Conservation (phyloP, 2,329 filamentous ascomycete species). For the Aspergillus costaricaensis region DNA sequence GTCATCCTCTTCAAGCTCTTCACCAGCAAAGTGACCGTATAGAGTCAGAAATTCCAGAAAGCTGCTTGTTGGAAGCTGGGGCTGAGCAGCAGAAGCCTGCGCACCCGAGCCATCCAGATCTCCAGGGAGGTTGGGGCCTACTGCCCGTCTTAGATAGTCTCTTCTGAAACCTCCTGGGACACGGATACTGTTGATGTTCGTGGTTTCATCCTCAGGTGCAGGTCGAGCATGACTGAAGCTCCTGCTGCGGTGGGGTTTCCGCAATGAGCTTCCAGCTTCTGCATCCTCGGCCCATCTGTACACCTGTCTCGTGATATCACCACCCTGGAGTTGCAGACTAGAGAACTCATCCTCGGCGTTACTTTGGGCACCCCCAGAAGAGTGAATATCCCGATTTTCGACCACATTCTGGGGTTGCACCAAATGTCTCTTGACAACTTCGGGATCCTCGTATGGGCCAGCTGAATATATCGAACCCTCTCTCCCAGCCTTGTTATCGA, state of each 20-base stretch:
- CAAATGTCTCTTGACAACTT: constrained; percentile 86
- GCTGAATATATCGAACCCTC: constrained; percentile 48
- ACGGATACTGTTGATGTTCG: constrained; percentile 88
- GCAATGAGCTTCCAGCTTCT: constrained; percentile 61
- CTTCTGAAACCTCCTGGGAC: constrained; percentile 91
- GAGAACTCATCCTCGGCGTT: constrained; percentile 80
- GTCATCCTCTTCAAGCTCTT: constrained; percentile 94
- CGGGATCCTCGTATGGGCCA: constrained; percentile 79
- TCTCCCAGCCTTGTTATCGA: constrained; percentile 66
- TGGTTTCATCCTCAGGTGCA: constrained; percentile 74
- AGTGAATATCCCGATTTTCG: constrained; percentile 34
- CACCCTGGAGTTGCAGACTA: constrained; percentile 87
- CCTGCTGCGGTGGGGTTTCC: constrained; percentile 73
- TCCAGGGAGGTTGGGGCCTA: constrained; percentile 47
- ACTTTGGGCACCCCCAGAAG: constrained; percentile 38
- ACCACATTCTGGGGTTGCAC: constrained; percentile 64
- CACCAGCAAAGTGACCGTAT: constrained; percentile 96
- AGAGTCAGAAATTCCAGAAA: constrained; percentile 95
- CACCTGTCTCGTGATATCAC: constrained; percentile 90
- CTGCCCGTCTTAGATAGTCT: constrained; percentile 79
- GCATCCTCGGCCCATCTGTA: constrained; percentile 96
- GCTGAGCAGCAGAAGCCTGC: constrained; percentile 40
- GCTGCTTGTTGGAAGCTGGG: constrained; percentile 77
- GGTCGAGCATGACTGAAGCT: constrained; percentile 81
- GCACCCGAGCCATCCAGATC: constrained; percentile 41